These are phyloP conservation scores for Stachybotrys echinatus DNA, from an alignment of 2,329 filamentous ascomycete species.

Conservation along the genomic window DNA sequence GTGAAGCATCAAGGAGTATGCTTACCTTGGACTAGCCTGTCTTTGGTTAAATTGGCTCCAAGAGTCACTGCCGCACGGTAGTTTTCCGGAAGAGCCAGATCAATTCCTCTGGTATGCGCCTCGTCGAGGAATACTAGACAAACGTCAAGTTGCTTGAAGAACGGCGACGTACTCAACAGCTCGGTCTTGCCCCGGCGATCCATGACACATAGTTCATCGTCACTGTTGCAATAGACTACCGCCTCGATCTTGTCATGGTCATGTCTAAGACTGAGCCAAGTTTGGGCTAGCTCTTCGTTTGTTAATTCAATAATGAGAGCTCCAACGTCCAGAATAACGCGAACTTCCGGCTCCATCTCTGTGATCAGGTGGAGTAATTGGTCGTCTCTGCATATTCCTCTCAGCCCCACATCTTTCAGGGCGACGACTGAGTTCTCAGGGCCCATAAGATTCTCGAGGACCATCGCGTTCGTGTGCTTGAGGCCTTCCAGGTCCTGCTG, in stretches of 20 bases:
- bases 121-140: slow-evolving; percentile 68
- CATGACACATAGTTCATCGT: slow-evolving; percentile 48
- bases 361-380: slow-evolving; percentile 37
- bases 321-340: slow-evolving; percentile 65
- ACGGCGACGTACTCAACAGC: slow-evolving; percentile 52
- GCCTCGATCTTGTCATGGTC: slow-evolving; percentile 7
- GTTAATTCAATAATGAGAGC: slow-evolving; percentile 61
- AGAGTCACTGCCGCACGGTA: slow-evolving; percentile 63
- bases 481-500: slow-evolving; percentile 49
- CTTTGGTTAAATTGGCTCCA: slow-evolving; percentile 59
- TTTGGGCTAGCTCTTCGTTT: slow-evolving; percentile 46
- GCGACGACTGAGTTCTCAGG: slow-evolving; percentile 37
- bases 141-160: slow-evolving; percentile 42
- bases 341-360: slow-evolving; percentile 29
- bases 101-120: slow-evolving; percentile 63
- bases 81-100: slow-evolving; percentile 51
- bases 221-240: slow-evolving; percentile 50
- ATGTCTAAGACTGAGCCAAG: slow-evolving; percentile 39
- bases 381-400: slow-evolving; percentile 15
- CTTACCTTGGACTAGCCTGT: slow-evolving; percentile 61
- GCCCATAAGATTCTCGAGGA: slow-evolving; percentile 52
- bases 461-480: slow-evolving; percentile 59
- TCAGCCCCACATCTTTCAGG: neutral
- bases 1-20: too few species aligned
- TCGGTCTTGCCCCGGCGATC: slow-evolving; percentile 40